Conservation (phyloP, 2,329 filamentous ascomycete genomes). For the Pseudocercospora vitis region DNA sequence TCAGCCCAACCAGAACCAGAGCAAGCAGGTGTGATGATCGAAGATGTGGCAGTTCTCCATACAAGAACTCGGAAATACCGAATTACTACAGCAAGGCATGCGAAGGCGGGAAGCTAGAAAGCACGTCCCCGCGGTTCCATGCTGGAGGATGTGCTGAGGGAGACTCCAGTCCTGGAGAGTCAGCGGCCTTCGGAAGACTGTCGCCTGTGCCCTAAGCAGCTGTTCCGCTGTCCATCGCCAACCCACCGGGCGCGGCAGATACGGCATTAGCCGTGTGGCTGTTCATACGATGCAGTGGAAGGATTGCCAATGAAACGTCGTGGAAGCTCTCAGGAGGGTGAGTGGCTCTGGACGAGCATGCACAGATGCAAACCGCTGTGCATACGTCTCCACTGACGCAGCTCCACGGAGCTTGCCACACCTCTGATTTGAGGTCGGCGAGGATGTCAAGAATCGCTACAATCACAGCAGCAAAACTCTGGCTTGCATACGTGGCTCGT, state of each 20-base stretch:
- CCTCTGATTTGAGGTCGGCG: constrained; percentile 5
- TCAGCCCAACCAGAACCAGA: too few relatives aligned
- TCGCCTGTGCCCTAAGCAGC: constrained; percentile 4
- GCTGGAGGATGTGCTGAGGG: background rate
- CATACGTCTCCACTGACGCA: background rate
- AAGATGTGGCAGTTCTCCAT: too few relatives aligned
- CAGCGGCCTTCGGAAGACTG: background rate
- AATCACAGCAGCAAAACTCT: background rate
- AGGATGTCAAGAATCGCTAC: background rate
- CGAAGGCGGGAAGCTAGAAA: background rate
- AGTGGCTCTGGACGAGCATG: background rate
- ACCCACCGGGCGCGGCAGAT: background rate
- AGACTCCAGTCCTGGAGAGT: background rate
- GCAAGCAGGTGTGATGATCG: too few relatives aligned
- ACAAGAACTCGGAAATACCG: too few relatives aligned
- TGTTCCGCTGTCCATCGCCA: background rate
- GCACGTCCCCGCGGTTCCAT: background rate
- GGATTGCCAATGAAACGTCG: background rate
- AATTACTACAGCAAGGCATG: too few relatives aligned
- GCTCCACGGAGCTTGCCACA: background rate
- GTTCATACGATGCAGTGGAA: constrained; percentile 2
- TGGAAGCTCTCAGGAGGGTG: background rate
- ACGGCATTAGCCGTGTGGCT: background rate
- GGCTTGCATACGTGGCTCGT: background rate
- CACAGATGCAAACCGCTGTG: constrained; percentile 1